Base-by-base conservation (phyloP, 148 eudicot species). In the Vaccinium vitisidaea region DNA sequence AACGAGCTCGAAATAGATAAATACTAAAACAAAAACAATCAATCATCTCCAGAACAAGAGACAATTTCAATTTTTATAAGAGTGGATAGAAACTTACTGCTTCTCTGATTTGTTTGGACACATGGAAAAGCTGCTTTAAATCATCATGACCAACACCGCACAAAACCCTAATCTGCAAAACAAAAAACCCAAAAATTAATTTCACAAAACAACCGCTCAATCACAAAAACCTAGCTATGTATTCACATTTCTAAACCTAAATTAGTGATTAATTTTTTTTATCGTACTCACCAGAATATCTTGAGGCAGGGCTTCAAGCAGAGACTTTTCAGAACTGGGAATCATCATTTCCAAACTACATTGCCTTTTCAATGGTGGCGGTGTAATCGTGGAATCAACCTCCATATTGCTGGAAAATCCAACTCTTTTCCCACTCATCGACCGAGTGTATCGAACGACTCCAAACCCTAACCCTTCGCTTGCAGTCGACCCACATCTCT, bases 141-240 rank as follows among this genome's bases (percentile, higher is more conserved):
- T 95, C 98, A 52, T 93, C 95, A 77, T 95, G 98, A 80, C 92
- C 88, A 18, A 93, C 97, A 14, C 95, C 95, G 69, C 98, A 93
- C 63, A 93, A 39, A 48, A 95, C 89, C 89, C 88, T 92, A 77
- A 93, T 88, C 98, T 95, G 98, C 56, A 78, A 50, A 70, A 48
- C 27, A 83, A 83, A 73, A 54, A n/a, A 4, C 71, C 6, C 80
- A 52, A 50, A 83, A 18, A 15, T 49, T 30, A 25, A 50, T n/a
- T 16, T 39, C 25, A 87, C 3, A n/a, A 48, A 54, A 15, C 56
- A 55, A 15, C 73, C 2, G 36, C 74, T 59, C 56, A 61, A 81
- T 23, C 58, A 54, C 54, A 56, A 77, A 65, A 82, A 82, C 59
- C 25, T 16, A 74, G 11, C 0, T 52, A 39, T 9, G 2, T 53